Evolutionary conservation across 306 rosid genomes (phyloP), one percentile per base, ranked within the genome.

Genomic region (Nissolia schottii): DNA sequence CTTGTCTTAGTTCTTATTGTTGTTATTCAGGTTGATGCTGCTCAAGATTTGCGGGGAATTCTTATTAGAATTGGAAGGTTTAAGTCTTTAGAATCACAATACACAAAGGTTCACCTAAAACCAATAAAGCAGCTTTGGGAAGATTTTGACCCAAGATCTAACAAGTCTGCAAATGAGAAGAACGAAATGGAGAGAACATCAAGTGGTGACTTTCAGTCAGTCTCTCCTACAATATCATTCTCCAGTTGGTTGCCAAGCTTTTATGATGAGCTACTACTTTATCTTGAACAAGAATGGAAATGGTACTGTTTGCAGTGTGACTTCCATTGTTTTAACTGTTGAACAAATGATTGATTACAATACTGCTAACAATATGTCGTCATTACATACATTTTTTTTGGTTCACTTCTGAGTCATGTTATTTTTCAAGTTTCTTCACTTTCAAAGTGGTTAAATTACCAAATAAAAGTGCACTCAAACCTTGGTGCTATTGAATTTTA

Each of bases 211-310:
- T 77, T 85, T 76, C 89, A 87, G 57, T 69, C 87, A 20, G 75
- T 73, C 83, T 74, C 85, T 56, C 77, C 85, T 18, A 35, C 90
- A 43, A 48, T 87, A 74, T 77, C 91, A 50, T 95, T 95, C 80
- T 79, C 79, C 73, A 91, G 87, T 23, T 95, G 99, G 99, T 74
- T 95, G 60, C 96, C 99, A 27, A 82, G 79, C 87, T 95, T 95
- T 88, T 91, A 91, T 40, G 97, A 95, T 22, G 99, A 91, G 43
- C 77, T 95, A 82, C 89, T 95, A 61, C 99, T 95, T 68, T 95
- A 89, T 85, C 97, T 95, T 32, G 97, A 95, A 82, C 99, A 95
- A 81, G 99, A 91, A 80, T 91, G 99, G 99, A 95, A 95, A 78
- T 95, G 99, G 99, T 95, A 88, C 15, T 5, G 11, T 75, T 80